phyloP scores from a whole-genome alignment of 176 grass and related monocot genomes.

The Oryza brachyantha region DNA sequence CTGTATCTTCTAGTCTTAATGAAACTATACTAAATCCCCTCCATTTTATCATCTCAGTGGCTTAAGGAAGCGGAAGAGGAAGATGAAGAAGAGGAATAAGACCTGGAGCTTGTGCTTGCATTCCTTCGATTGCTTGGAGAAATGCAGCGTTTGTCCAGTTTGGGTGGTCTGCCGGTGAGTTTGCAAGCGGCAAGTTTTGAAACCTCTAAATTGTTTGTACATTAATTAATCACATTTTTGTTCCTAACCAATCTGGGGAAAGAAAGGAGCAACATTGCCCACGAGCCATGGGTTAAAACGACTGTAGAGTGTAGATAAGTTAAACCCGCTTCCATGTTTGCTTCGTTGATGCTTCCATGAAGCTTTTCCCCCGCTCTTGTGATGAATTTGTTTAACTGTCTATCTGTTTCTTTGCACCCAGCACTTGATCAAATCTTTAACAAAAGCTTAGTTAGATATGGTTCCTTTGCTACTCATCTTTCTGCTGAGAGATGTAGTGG shows the following conservation, averaged over 20 bases:
- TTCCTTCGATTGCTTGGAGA: not conserved
- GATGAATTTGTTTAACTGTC: constrained; percentile 27
- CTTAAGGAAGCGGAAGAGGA: constrained; percentile 80
- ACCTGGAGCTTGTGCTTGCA: constrained; percentile 15
- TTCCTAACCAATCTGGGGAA: constrained; percentile 9
- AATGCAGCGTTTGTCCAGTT: not conserved
- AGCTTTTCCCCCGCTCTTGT: not conserved
- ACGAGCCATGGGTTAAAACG: not conserved
- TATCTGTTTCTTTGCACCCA: constrained; percentile 31
- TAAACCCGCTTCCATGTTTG: not conserved
- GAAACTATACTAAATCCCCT: not conserved
- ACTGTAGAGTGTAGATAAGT: constrained; percentile 26
- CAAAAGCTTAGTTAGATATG: constrained; percentile 38
- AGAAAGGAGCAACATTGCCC: not conserved
- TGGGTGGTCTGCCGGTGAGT: constrained; percentile 29
- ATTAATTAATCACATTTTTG: constrained; percentile 28
- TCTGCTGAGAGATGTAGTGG: constrained; percentile 40
- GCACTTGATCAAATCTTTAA: constrained; percentile 41
- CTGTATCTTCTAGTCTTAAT: not conserved
- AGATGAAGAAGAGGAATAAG: constrained; percentile 65
- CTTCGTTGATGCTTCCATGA: constrained; percentile 25
- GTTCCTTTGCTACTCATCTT: constrained; percentile 35
- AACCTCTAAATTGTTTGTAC: constrained; percentile 38
- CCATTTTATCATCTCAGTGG: constrained; percentile 40
- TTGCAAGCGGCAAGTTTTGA: constrained; percentile 43